Base-by-base conservation (phyloP, 805 yeast genomes). In the Yamadazyma philogaea region DNA sequence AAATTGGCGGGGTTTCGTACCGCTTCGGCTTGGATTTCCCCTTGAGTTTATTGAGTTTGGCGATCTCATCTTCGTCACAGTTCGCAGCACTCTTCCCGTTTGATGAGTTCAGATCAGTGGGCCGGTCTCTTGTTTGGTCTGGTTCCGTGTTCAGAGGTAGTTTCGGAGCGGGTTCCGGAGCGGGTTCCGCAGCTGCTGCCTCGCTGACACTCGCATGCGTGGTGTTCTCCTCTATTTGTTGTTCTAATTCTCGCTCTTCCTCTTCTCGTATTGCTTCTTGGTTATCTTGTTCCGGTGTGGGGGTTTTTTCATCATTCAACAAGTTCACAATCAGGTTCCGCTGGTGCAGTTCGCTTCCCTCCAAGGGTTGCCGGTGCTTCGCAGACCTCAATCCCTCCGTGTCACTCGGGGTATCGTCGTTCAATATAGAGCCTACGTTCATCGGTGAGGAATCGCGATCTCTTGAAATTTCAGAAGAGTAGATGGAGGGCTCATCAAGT, bases 1-100 rank as follows among this genome's bases (percentile, higher is more conserved):
- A 89, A 4, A 79, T 70, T 4, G 96, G 96, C 3, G 85, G 85
- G 35, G 64, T 69, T 11, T 62, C 61, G 59, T 84, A 84, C 51
- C 85, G 65, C 42, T 62, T 75, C 1, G 93, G 90, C 60, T 82
- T 81, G 3, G 51, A 43, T 6, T 53, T 46, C 15, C 46, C 41
- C 24, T 53, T 50, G 39, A 59, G 50, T 43, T 52, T 49, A 42
- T 54, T 50, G 33, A 63, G 45, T 49, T 49, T 58, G 22, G 46
- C 38, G 27, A 66, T 47, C 54, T 69, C 66, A 52, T 53, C 53
- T 39, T 49, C 35, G 7, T 12, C 27, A 21, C 16, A 4, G 8
- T 4, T 10, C 8, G 33, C 18, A 4, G 33, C 18, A 30, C 16
- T 30, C n/a, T 30, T 30, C 4, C 33, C 33, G 33, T 30, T 30